Conservation (phyloP, 176 grass and related monocot genomes). For the Elaeis guineensis region DNA sequence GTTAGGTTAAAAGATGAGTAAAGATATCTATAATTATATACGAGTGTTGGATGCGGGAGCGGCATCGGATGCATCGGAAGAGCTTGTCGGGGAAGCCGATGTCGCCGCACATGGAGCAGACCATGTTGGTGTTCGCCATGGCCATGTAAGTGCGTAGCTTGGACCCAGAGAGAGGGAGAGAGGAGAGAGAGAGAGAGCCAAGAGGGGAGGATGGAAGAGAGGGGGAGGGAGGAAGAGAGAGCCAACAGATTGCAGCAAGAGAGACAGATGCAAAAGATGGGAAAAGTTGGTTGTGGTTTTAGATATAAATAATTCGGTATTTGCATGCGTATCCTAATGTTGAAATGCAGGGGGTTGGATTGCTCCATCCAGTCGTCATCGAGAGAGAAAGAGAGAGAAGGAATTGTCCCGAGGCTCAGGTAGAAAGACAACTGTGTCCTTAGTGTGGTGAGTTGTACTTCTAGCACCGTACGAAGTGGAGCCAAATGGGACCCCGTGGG, state of each 20-base stretch:
- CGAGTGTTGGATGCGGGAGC: constrained; percentile 88
- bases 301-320: too few species aligned
- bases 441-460: too few species aligned
- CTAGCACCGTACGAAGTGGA: too few species aligned
- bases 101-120: constrained; percentile 98
- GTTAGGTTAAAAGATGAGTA: background rate
- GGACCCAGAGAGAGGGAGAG: constrained; percentile 15
- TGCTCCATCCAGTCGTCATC: too few species aligned
- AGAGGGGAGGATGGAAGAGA: constrained; percentile 5
- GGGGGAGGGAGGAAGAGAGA: constrained; percentile 8
- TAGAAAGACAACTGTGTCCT: too few species aligned
- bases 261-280: background rate
- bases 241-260: constrained; percentile 28
- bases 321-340: too few species aligned
- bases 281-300: too few species aligned
- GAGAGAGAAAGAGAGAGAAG: too few species aligned
- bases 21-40: constrained; percentile 12
- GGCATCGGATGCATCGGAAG: constrained; percentile 78
- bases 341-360: too few species aligned
- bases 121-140: constrained; percentile 27
- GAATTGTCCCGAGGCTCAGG: too few species aligned
- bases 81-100: constrained; percentile 97
- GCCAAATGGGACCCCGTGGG: too few species aligned
- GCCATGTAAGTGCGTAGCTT: background rate
- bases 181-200: background rate